Base-by-base conservation (phyloP, 176 grass and related monocot species). In the Carex parvula region DNA sequence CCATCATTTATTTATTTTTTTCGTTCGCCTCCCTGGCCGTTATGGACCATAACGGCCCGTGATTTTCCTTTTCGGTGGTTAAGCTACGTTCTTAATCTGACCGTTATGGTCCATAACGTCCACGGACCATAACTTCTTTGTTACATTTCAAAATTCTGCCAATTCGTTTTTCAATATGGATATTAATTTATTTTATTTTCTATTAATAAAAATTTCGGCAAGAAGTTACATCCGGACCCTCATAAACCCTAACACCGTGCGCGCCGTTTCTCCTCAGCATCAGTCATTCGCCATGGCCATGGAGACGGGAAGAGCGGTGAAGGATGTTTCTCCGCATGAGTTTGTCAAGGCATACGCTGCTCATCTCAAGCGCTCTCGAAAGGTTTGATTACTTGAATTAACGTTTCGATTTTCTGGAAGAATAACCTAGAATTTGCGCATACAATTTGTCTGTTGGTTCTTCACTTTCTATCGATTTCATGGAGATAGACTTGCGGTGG, bases 281-380 rank as follows among this genome's bases (percentile, higher is more conserved):
- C 20, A 4, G 12, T 11, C 20, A 65, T 72, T 56, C 61, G 37
- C 56, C 83, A 83, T 83, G 69, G 85, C 73, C 73, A 78, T 78
- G 73, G 73, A 78, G 73, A 86, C 88, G 79, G 53, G 79, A 52
- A 83, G 83, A 21, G 90, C 88, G 17, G 91, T 92, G 48, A 90
- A 92, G 83, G 88, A 92, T 9, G 88, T 92, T 15, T 83, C 53
- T 20, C 91, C 88, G 57, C 91, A 92, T 59, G 91, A 88, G 14
- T 92, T 92, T 57, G 88, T 92, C 70, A 92, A 86, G 64, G 91
- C 91, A 17, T 92, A 92, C 88, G 89, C 88, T 32, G 88, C 91
- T 2, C 91, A 92, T 71, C 88, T 92, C 88, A 92, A 92, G 86
- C 91, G 88, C 63, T 92, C 91, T 18, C 88, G 91, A 87, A 92